Percentiles rank a stretch among this genome's conserved stretches.
Evolutionary conservation across 83 land plant species (phyloP).

Genomic region (Diphasiastrum complanatum): DNA sequence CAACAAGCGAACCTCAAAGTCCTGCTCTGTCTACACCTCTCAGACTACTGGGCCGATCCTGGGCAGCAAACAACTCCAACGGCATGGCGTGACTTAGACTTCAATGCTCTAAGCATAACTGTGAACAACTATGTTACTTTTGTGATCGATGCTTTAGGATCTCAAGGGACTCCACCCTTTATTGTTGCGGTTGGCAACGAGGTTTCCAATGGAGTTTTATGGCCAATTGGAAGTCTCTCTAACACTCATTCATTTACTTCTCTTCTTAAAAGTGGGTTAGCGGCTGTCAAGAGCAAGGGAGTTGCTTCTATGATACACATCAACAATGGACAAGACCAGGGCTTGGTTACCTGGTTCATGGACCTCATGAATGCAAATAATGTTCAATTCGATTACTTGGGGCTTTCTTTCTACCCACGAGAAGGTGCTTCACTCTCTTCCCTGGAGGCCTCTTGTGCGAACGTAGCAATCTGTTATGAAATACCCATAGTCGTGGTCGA

Average conservation of each 20-base stretch:
- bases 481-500: slow-evolving; percentile 16
- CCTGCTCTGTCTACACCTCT: slow-evolving; percentile 20
- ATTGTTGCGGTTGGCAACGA: slow-evolving; percentile 21
- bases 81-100: slow-evolving; percentile 18
- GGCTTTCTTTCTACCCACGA: slow-evolving; percentile 16
- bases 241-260: slow-evolving; percentile 3
- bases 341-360: slow-evolving; percentile 21
- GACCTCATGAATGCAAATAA: slow-evolving; percentile 12
- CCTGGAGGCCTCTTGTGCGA: neutral
- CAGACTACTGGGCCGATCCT: slow-evolving; percentile 26
- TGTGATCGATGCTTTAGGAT: slow-evolving; percentile 4
- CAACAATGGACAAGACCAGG: slow-evolving; percentile 20
- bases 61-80: slow-evolving; percentile 11
- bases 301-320: slow-evolving; percentile 22
- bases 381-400: slow-evolving; percentile 10
- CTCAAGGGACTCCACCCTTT: slow-evolving; percentile 20
- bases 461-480: neutral
- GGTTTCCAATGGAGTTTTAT: slow-evolving; percentile 15
- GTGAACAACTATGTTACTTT: slow-evolving; percentile 7
- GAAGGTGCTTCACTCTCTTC: slow-evolving; percentile 12
- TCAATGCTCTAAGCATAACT: slow-evolving; percentile 3
- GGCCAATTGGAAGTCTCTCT: slow-evolving; percentile 15
- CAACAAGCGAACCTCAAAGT: slow-evolving; percentile 16
- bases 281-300: slow-evolving; percentile 14
- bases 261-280: slow-evolving; percentile 15